These are phyloP conservation scores for Neophaeococcomyces mojaviensis DNA, from an alignment of 2,329 filamentous ascomycete genomes.

Conservation along the genomic window DNA sequence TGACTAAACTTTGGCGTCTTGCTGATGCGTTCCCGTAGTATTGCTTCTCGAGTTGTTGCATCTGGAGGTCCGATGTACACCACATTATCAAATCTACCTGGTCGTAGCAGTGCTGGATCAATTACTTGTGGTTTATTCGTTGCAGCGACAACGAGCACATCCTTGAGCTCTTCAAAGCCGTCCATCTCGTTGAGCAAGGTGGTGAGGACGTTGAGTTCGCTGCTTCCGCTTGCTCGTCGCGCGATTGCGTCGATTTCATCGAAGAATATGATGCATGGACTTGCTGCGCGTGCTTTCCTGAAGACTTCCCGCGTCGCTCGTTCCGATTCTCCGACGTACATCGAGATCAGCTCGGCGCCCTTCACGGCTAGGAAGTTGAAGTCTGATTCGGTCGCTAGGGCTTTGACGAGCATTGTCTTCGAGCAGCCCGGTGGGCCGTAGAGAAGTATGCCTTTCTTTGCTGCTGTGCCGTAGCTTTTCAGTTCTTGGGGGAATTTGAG, in stretches of 20 bases:
- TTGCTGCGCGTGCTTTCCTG: constrained; percentile 72
- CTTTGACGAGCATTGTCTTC: constrained; percentile 87
- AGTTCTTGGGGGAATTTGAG: constrained; percentile 48
- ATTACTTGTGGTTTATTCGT: constrained; percentile 85
- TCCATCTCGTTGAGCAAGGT: constrained; percentile 93
- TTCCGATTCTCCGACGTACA: constrained; percentile 96
- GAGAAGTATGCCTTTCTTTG: constrained; percentile 74
- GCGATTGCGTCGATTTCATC: constrained; percentile 91
- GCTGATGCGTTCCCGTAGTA: constrained; percentile 61
- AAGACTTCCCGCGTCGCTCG: constrained; percentile 79
- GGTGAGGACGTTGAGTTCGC: constrained; percentile 72
- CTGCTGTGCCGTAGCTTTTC: constrained; percentile 45
- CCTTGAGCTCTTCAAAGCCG: constrained; percentile 75
- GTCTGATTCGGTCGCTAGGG: constrained; percentile 79
- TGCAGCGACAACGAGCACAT: constrained; percentile 80
- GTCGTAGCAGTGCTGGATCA: constrained; percentile 76
- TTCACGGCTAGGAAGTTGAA: constrained; percentile 95
- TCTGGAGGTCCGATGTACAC: constrained; percentile 82
- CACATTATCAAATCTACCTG: constrained; percentile 75
- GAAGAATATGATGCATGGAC: constrained; percentile 91
- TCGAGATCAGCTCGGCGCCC: constrained; percentile 85
- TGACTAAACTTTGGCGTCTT: constrained; percentile 35
- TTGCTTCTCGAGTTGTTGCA: constrained; percentile 62
- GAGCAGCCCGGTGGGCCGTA: constrained; percentile 93
- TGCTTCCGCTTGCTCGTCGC: constrained; percentile 40